Base-by-base conservation (phyloP, 2,329 filamentous ascomycete genomes). In the Aspergillus japonicus region DNA sequence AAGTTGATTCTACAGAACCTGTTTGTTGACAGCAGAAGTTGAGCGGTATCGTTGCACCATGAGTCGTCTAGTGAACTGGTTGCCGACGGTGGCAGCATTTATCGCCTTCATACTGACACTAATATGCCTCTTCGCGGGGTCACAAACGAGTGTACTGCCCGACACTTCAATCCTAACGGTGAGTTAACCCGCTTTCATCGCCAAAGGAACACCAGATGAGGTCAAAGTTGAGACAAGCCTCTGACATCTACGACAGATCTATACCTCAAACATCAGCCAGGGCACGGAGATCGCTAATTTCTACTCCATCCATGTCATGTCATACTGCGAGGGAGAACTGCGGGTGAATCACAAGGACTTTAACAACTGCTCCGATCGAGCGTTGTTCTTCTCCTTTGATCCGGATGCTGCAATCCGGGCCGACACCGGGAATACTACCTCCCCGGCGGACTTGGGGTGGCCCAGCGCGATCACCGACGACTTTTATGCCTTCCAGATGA, bases 101-200 rank as follows among this genome's bases (percentile, higher is more conserved):
- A 80, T 78, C 31, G 83, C 84, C 3, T 81, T 87, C 47, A 78
- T 87, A 21, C 79, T 89, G 48, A 80, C 81, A 19, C 80, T 88
- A 65, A 77, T 88, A 8, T 86, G 82, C 68, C 77, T 89, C 60
- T 87, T 87, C 65, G 85, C 86, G 1, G 86, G 86, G 42, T 79
- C 81, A 42, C 85, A 83, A 66, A 77, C 75, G 54, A 77, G 76
- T 16, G 82, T 87, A 65, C 80, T 89, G 73, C 80, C 86, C 62
- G 76, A 82, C 56, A 85, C 82, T 61, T 76, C 84, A 59, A 75
- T 88, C 33, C 69, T 88, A 42, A 86, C 83, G 4, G 83, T 85
- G 72, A 44, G 78, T 67, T 65, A 74, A 62, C 58, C 16, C 7
- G 16, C 39, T 2, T 5, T 16, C 16, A 44, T 66, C 59, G 16